These are phyloP conservation scores for Pseudopyricularia cyperi DNA, from an alignment of 2,329 filamentous ascomycete genomes.

Conservation along the genomic window DNA sequence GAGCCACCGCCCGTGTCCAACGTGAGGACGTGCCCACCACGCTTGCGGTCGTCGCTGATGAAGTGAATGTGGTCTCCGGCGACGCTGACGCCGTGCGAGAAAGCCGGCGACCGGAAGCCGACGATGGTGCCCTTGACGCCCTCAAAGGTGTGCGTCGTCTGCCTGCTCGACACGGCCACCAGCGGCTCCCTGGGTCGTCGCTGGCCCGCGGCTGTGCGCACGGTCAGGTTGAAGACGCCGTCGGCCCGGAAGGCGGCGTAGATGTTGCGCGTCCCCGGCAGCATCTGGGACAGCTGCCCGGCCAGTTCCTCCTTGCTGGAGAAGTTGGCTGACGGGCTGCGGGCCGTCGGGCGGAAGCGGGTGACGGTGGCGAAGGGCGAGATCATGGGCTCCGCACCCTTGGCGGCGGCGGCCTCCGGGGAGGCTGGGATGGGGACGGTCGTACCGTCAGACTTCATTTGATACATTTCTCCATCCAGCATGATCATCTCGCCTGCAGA, in stretches of 20 bases:
- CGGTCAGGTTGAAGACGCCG: constrained; percentile 15
- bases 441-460: constrained; percentile 21
- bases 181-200: constrained; percentile 13
- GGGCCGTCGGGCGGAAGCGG: constrained; percentile 13
- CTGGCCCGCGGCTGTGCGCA: constrained; percentile 19
- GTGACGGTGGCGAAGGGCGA: constrained; percentile 21
- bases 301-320: constrained; percentile 14
- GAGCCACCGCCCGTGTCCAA: constrained; percentile 16
- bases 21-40: constrained; percentile 18
- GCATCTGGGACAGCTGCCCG: constrained; percentile 9
- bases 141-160: constrained; percentile 15
- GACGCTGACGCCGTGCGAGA: constrained; percentile 19
- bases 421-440: constrained; percentile 5
- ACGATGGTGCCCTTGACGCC: constrained; percentile 14
- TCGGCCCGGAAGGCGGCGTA: constrained; percentile 17
- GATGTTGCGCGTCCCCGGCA: constrained; percentile 16
- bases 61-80: constrained; percentile 21
- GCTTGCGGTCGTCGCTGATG: constrained; percentile 16
- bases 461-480: constrained; percentile 17
- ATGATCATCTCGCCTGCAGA: constrained; percentile 21
- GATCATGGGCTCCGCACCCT: constrained; percentile 9
- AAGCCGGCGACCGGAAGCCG: constrained; percentile 18
- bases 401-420: constrained; percentile 8
- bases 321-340: constrained; percentile 8
- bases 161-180: constrained; percentile 13